Evolutionary conservation across 2,329 filamentous ascomycete genomes (phyloP).

Genomic region (Cladosporium sp.): DNA sequence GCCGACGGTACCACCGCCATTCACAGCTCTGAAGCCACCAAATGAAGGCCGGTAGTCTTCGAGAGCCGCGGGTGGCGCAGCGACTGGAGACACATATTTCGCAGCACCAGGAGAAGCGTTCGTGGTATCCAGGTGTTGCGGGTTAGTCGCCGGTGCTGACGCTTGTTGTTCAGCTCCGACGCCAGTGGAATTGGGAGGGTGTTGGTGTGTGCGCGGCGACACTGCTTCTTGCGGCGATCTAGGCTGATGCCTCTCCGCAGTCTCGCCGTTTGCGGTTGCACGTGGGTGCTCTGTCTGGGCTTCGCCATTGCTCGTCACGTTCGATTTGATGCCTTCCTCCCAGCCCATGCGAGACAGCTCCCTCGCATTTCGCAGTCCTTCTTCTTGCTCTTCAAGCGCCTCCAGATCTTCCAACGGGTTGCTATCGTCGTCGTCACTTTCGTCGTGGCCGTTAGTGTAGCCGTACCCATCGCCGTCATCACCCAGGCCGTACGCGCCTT

Average conservation of each 20-base stretch:
- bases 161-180: not conserved
- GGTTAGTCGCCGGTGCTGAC: not conserved
- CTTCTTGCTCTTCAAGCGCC: constrained; percentile 36
- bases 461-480: constrained; percentile 22
- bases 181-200: not conserved
- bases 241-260: not conserved
- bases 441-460: constrained; percentile 27
- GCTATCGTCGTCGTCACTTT: constrained; percentile 35
- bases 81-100: not conserved
- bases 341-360: constrained; percentile 34
- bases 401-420: constrained; percentile 38
- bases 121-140: not conserved
- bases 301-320: not conserved
- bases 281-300: not conserved
- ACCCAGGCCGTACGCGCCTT: constrained; percentile 5
- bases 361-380: constrained; percentile 33
- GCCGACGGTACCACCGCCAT: not conserved
- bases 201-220: not conserved
- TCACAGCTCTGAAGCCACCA: constrained; percentile 14
- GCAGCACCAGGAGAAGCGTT: not conserved
- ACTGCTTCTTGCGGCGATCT: not conserved
- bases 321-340: constrained; percentile 24
- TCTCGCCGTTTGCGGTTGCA: not conserved
- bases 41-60: constrained; percentile 1
- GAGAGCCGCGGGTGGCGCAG: not conserved